Evolutionary conservation across 441 rosid species (phyloP).

Genomic region (Melastoma candidum): DNA sequence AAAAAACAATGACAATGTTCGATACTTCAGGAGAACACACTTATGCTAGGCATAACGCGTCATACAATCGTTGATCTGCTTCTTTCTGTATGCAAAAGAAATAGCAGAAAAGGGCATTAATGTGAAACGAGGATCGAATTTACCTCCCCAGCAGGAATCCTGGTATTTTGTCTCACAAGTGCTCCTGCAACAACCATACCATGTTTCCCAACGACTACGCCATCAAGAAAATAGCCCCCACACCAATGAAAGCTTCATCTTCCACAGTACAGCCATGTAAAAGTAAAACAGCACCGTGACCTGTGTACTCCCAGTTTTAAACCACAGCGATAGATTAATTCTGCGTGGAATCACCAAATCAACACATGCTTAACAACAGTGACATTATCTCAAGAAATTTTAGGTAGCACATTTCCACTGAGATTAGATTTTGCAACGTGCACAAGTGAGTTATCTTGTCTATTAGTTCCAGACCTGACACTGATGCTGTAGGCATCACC

Average conservation of each 20-base stretch:
- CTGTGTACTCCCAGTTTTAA: conserved; percentile 24
- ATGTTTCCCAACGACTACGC: conserved; percentile 77
- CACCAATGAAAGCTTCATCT: conserved; percentile 84
- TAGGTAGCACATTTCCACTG: conserved; percentile 85
- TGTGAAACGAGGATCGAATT: not conserved
- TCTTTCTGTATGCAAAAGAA: not conserved
- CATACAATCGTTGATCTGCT: not conserved
- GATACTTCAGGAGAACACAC: not conserved
- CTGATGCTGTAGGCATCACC: conserved; percentile 79
- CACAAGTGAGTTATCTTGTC: conserved; percentile 92
- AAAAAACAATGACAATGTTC: too few relatives aligned
- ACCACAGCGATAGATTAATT: conserved; percentile 11
- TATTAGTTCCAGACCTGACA: conserved; percentile 86
- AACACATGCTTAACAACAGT: conserved; percentile 56
- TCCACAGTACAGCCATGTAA: conserved; percentile 94
- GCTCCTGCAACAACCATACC: conserved; percentile 96
- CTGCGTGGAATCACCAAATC: not conserved
- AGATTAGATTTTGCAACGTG: conserved; percentile 91
- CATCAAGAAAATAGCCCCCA: conserved; percentile 93
- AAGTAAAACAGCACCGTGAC: conserved; percentile 67
- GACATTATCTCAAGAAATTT: conserved; percentile 77
- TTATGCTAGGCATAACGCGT: not conserved
- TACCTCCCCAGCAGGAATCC: conserved; percentile 88
- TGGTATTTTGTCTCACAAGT: conserved; percentile 84
- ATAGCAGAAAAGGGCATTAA: not conserved